Percentiles rank a stretch among this genome's conserved stretches.
phyloP scores from a whole-genome alignment of 129 eudicot species.

The Pittosporum tobira region DNA sequence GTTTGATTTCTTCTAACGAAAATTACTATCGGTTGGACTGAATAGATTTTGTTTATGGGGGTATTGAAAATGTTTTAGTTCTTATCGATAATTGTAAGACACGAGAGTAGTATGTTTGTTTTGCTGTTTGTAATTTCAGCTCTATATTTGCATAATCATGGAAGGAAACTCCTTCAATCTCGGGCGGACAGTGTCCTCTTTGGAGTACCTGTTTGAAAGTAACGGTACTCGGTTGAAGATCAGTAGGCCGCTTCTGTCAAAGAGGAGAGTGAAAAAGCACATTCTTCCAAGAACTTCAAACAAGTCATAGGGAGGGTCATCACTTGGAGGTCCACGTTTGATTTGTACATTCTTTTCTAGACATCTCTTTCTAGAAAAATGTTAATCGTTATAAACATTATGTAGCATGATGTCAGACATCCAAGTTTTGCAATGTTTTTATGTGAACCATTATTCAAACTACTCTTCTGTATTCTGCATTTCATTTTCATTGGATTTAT shows the following conservation, averaged over 20 bases:
- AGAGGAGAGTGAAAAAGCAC: no score
- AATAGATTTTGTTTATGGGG: background rate
- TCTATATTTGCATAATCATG: background rate
- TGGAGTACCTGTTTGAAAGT: background rate
- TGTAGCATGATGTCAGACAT: background rate
- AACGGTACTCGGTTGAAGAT: no score
- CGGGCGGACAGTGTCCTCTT: background rate
- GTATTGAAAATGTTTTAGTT: background rate
- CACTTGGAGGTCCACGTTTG: background rate
- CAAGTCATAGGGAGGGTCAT: background rate
- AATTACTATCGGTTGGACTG: background rate
- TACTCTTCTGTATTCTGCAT: background rate
- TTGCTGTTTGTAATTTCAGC: background rate
- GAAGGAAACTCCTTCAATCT: background rate
- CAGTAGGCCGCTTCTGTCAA: no score
- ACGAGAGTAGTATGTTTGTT: background rate
- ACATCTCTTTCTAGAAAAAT: background rate
- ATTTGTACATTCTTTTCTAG: background rate
- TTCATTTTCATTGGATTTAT: no score
- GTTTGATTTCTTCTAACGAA: constrained; percentile 32
- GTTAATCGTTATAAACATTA: background rate
- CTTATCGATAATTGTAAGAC: background rate
- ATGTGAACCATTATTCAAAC: background rate
- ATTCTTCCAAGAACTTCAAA: background rate
- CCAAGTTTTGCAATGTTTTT: background rate